These are phyloP conservation scores for Erucastrum elatum DNA, from an alignment of 345 rosid species.

Conservation along the genomic window DNA sequence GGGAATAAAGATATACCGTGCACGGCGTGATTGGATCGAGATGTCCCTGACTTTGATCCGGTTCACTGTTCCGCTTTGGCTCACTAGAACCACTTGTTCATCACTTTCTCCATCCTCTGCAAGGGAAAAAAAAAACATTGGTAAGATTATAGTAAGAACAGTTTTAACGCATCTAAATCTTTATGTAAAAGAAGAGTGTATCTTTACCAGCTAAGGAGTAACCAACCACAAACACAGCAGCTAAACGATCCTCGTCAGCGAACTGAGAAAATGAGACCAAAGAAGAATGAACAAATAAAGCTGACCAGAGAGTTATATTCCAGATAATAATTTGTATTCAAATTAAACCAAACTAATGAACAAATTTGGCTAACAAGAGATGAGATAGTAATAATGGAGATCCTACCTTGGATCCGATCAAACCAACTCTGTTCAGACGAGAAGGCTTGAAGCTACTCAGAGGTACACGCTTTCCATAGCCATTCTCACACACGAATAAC, in stretches of 20 bases:
- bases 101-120: conserved; percentile 89
- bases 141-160: conserved; percentile 15
- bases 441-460: conserved; percentile 64
- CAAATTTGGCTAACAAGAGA: neutral
- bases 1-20: conserved; percentile 51
- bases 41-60: conserved; percentile 91
- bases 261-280: conserved; percentile 49
- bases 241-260: conserved; percentile 69
- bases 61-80: conserved; percentile 90
- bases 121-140: neutral
- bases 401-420: conserved; percentile 78
- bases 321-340: conserved; percentile 63
- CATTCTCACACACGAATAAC: conserved; percentile 82
- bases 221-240: conserved; percentile 89
- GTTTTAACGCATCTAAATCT: neutral
- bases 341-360: conserved; percentile 54
- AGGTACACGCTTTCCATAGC: conserved; percentile 92
- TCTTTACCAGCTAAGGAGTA: conserved; percentile 74
- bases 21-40: conserved; percentile 83
- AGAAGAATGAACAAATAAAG: neutral
- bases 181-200: neutral
- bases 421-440: conserved; percentile 75
- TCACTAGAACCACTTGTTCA: conserved; percentile 90
- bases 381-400: neutral
- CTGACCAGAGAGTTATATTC: neutral